Evolutionary conservation across 78 protist species (phyloP), one percentile per base, ranked within the genome.

Genomic region (Dictyostelium intermedium): DNA sequence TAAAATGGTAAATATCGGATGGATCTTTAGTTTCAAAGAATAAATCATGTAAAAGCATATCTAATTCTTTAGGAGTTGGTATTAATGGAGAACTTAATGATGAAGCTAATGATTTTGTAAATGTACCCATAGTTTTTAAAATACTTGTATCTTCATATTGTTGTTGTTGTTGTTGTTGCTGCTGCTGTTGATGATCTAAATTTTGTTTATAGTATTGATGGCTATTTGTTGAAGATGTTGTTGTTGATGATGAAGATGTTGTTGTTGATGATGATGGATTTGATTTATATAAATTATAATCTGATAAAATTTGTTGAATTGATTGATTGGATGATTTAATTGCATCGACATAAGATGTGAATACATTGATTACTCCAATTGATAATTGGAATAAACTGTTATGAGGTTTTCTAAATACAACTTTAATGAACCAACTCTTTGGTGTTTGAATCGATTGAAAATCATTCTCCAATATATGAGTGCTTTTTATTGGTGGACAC

Each of bases 401-500:
- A 50, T 89, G 94, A 47, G 94, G 66, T 47, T 80, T 89, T 63
- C 94, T 60, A 69, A 81, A 89, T 30, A 63, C 13, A 16, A 74
- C 61, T 47, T 89, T 89, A 50, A 89, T 80, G 27, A 89, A 89
- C 94, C 94, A 89, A 50, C 84, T 89, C 56, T 89, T 89, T 82
- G 86, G 86, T 47, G 94, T 80, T 80, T 74, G 81, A 30, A 79
- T 80, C 0, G 73, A 45, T 18, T 34, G 37, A 41, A 89, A 69
- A 20, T 89, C 87, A 89, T 80, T 63, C 27, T 89, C 94, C 18
- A 89, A 47, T 3, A 89, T 41, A 80, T 89, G 94, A 14, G 79
- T 80, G 70, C 84, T 89, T 14, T 53, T 66, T 3, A 89, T 30
- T 45, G 94, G 94, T 80, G 94, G 94, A 70, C 77, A 80, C 86